Conservation (phyloP, 208 protist species). For the Novymonas esmeraldas region DNA sequence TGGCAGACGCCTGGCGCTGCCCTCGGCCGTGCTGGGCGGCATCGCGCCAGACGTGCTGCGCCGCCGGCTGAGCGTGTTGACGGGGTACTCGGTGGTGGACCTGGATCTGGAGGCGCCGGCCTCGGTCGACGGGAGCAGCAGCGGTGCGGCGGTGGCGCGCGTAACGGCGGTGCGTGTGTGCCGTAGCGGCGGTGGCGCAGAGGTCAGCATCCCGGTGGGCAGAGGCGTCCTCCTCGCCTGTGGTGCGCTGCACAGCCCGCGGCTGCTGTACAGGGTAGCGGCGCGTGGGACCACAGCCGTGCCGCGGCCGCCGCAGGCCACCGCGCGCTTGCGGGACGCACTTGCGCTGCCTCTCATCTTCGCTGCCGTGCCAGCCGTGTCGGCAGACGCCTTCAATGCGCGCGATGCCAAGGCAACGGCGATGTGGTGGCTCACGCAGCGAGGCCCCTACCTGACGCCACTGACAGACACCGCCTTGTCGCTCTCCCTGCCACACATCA, state of each 20-base stretch:
- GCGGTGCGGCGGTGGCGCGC: neutral
- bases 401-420: conserved; percentile 27
- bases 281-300: neutral
- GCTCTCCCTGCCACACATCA: conserved; percentile 42
- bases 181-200: conserved; percentile 3
- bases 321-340: conserved; percentile 48
- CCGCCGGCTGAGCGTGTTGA: conserved; percentile 32
- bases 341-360: conserved; percentile 69
- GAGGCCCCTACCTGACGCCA: conserved; percentile 50
- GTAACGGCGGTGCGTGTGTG: conserved; percentile 11
- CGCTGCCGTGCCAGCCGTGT: conserved; percentile 36
- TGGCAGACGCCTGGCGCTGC: conserved; percentile 54
- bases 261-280: conserved; percentile 35
- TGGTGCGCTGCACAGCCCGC: conserved; percentile 53
- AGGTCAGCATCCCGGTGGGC: conserved; percentile 7
- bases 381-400: conserved; percentile 53
- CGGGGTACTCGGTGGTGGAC: conserved; percentile 25
- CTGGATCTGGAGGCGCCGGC: conserved; percentile 5
- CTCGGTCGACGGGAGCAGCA: neutral
- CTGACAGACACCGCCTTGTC: conserved; percentile 58
- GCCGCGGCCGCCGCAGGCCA: neutral
- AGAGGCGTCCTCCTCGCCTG: conserved; percentile 61
- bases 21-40: conserved; percentile 28
- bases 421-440: conserved; percentile 50
- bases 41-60: conserved; percentile 12